Base-by-base conservation (phyloP, 1,284 basidiomycete genomes). In the Bondarzewia mesenterica region DNA sequence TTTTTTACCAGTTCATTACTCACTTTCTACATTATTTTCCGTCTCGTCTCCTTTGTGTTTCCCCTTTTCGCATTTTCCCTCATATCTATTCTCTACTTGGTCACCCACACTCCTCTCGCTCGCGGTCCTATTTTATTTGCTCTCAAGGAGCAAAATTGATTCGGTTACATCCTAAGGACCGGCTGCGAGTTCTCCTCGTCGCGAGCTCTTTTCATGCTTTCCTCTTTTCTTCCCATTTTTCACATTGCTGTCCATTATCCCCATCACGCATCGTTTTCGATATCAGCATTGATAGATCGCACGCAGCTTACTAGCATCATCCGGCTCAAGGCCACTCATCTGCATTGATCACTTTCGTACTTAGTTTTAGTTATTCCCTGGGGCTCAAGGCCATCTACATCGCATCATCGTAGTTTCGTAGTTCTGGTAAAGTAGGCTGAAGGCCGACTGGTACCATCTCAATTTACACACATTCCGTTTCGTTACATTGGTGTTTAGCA, bases 281-380 rank as follows among this genome's bases (percentile, higher is more conserved):
- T 32, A 32, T 10, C 29, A n/a, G n/a, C n/a, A n/a, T n/a, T n/a
- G n/a, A n/a, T n/a, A n/a, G n/a, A n/a, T n/a, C n/a, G n/a, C 29
- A 32, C 29, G 29, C n/a, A 32, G 3, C n/a, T 3, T 7, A 32
- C n/a, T 42, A 35, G 44, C 41, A 22, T 29, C 47, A 43, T 44
- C 47, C 42, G 53, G 53, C 53, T 54, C 44, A 54, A 54, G 53
- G 53, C 53, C 53, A 50, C 43, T 20, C 47, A 45, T 48, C 41
- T 38, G 38, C 51, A 54, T 53, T 49, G 50, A n/a, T 35, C 32
- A 35, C 8, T 35, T 35, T 35, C 32, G 32, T 35, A 35, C 8
- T 35, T n/a, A 35, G 32, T 35, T n/a, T n/a, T n/a, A n/a, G n/a
- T n/a, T n/a, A 35, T 8, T 35, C 32, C 8, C 32, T 35, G 32